phyloP scores from a whole-genome alignment of 768 basidiomycete species.

The Termitomyces sp. region DNA sequence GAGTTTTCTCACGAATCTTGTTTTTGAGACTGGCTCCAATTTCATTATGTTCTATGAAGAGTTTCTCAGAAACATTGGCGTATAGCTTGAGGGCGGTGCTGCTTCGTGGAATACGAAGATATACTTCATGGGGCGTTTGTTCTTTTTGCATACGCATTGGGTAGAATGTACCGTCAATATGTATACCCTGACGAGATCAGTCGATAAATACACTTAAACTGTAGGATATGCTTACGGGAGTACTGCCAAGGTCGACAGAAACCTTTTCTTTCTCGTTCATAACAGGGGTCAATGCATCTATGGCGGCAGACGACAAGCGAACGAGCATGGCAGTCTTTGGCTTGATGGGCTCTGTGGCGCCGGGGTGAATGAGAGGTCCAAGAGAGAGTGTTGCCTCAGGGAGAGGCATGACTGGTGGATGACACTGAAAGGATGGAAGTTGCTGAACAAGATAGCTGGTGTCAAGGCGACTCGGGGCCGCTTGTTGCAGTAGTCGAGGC shows the following conservation, averaged over 20 bases:
- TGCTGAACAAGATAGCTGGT: not conserved
- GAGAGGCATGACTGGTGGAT: slow-evolving; percentile 69
- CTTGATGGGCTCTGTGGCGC: slow-evolving; percentile 51
- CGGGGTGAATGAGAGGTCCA: slow-evolving; percentile 52
- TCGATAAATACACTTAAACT: not conserved
- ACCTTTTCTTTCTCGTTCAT: slow-evolving; percentile 38
- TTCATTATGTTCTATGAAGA: slow-evolving; percentile 56
- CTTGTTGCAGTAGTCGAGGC: not conserved
- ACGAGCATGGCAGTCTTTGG: slow-evolving; percentile 76
- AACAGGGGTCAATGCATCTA: slow-evolving; percentile 57
- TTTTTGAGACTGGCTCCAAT: slow-evolving; percentile 44
- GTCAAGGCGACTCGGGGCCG: not conserved
- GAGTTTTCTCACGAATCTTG: slow-evolving; percentile 43
- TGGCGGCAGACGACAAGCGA: slow-evolving; percentile 68
- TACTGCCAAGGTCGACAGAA: slow-evolving; percentile 60
- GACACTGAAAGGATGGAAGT: not conserved
- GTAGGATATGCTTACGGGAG: slow-evolving; percentile 42
- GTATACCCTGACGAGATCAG: slow-evolving; percentile 47
- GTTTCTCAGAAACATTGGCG: slow-evolving; percentile 72
- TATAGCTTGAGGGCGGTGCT: slow-evolving; percentile 56
- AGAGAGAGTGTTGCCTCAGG: slow-evolving; percentile 57
- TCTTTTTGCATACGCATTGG: slow-evolving; percentile 55
- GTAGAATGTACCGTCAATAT: slow-evolving; percentile 63
- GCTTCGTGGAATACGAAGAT: slow-evolving; percentile 44
- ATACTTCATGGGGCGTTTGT: slow-evolving; percentile 64